These are phyloP conservation scores for Lachnellula suecica DNA, from an alignment of 2,329 filamentous ascomycete species.

Conservation along the genomic window DNA sequence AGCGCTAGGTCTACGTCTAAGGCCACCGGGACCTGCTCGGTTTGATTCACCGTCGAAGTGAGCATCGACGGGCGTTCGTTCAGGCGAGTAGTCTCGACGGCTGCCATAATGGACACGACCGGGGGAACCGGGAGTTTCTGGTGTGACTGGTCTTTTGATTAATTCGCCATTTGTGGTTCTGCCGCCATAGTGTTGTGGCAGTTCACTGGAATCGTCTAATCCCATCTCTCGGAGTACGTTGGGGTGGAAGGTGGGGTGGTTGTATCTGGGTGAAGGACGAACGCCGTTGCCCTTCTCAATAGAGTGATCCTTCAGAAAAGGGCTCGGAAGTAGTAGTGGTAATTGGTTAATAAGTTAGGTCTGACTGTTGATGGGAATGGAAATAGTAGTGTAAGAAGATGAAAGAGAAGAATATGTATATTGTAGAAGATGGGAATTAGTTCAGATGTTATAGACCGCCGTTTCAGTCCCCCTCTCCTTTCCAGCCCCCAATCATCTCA, in stretches of 20 bases:
- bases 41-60: constrained; percentile 7
- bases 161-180: constrained; percentile 23
- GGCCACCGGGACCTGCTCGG: constrained; percentile 11
- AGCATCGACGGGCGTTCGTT: constrained; percentile 18
- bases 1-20: constrained; percentile 20
- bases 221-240: constrained; percentile 16
- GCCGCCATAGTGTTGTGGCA: constrained; percentile 19
- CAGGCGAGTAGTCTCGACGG: constrained; percentile 17
- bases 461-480: constrained; percentile 5
- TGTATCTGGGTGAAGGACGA: constrained; percentile 15
- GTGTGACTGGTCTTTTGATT: constrained; percentile 17
- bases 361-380: background rate
- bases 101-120: constrained; percentile 11
- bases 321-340: no score
- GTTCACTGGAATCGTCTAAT: constrained; percentile 19
- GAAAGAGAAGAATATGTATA: background rate
- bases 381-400: background rate
- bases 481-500: constrained; percentile 16
- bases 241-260: constrained; percentile 10
- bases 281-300: constrained; percentile 1
- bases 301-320: no score
- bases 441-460: constrained; percentile 18
- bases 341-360: no score
- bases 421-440: constrained; percentile 9
- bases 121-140: constrained; percentile 10